phyloP scores from a whole-genome alignment of 2,329 filamentous ascomycete genomes.

The Claviceps purpurea region DNA sequence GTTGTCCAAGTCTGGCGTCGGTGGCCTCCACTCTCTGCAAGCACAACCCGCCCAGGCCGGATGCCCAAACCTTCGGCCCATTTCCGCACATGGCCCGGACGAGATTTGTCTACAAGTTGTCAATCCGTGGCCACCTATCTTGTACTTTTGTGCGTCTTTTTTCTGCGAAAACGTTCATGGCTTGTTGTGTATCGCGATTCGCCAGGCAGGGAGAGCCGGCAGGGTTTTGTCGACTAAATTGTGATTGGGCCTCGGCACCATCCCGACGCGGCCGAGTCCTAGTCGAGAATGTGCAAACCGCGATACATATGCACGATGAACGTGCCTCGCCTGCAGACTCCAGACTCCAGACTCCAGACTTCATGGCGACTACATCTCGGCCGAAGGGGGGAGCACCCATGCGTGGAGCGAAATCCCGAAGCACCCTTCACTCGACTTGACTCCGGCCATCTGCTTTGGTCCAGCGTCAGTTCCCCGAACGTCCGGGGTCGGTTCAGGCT shows the following conservation, averaged over 20 bases:
- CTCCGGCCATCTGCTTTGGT: not conserved
- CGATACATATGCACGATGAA: not conserved
- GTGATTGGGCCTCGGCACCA: too few relatives aligned
- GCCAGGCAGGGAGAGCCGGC: too few relatives aligned
- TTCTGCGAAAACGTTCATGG: too few relatives aligned
- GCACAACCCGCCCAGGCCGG: slow-evolving; percentile 4
- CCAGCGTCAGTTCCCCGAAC: not conserved
- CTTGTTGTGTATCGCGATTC: too few relatives aligned
- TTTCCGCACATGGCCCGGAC: too few relatives aligned
- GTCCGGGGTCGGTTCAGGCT: slow-evolving; percentile 6
- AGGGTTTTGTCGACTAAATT: too few relatives aligned
- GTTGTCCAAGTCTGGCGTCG: too few relatives aligned
- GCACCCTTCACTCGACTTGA: not conserved
- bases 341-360: not conserved
- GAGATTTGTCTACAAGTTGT: too few relatives aligned
- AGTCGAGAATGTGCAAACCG: not conserved
- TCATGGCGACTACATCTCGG: slow-evolving; percentile 4
- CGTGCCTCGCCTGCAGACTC: not conserved
- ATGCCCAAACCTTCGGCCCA: slow-evolving; percentile 1
- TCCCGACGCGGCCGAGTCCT: too few relatives aligned
- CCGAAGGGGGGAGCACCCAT: slow-evolving; percentile 2
- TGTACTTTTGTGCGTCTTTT: too few relatives aligned
- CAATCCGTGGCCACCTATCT: too few relatives aligned
- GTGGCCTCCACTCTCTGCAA: not conserved
- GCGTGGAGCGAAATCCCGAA: not conserved